Percentiles rank a stretch among this genome's conserved stretches.
These are phyloP conservation scores for Aspergillus nomiae DNA, from an alignment of 2,329 filamentous ascomycete species.

Conservation along the genomic window DNA sequence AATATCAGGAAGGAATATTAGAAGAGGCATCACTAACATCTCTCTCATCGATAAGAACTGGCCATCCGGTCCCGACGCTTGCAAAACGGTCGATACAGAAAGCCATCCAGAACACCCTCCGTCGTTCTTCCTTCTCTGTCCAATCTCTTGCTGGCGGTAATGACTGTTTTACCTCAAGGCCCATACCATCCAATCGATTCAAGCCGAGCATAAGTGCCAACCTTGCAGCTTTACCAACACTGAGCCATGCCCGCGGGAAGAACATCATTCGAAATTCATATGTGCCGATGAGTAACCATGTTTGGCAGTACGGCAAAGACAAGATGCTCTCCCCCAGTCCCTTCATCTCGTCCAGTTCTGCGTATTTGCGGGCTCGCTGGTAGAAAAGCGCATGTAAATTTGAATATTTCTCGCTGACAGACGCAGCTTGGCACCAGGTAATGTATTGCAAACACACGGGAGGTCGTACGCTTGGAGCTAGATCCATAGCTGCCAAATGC, in stretches of 20 bases:
- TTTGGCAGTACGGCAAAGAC: constrained; percentile 81
- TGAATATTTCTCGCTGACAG: constrained; percentile 77
- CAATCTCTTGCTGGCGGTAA: constrained; percentile 84
- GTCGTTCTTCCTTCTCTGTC: constrained; percentile 88
- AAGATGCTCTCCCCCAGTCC: constrained; percentile 89
- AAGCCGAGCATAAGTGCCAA: constrained; percentile 90
- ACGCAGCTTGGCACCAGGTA: constrained; percentile 94
- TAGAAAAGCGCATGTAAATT: constrained; percentile 87
- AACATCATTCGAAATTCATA: constrained; percentile 99
- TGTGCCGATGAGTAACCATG: constrained; percentile 74
- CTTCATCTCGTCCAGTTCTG: constrained; percentile 86
- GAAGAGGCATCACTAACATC: constrained; percentile 57
- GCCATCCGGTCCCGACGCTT: constrained; percentile 96
- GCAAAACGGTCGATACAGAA: constrained; percentile 91
- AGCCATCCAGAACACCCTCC: constrained; percentile 92
- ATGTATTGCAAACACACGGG: constrained; percentile 88
- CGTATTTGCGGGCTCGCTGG: constrained; percentile 82
- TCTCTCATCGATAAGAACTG: constrained; percentile 87
- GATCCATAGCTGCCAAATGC: constrained; percentile 84
- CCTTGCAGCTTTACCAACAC: constrained; percentile 77
- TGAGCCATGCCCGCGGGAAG: constrained; percentile 94
- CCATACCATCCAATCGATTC: constrained; percentile 79
- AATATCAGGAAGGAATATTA: background rate
- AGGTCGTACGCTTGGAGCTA: constrained; percentile 82
- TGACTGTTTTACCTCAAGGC: constrained; percentile 90